phyloP scores from a whole-genome alignment of 1,284 basidiomycete species.

The Sporisorium iseilematis-ciliati region DNA sequence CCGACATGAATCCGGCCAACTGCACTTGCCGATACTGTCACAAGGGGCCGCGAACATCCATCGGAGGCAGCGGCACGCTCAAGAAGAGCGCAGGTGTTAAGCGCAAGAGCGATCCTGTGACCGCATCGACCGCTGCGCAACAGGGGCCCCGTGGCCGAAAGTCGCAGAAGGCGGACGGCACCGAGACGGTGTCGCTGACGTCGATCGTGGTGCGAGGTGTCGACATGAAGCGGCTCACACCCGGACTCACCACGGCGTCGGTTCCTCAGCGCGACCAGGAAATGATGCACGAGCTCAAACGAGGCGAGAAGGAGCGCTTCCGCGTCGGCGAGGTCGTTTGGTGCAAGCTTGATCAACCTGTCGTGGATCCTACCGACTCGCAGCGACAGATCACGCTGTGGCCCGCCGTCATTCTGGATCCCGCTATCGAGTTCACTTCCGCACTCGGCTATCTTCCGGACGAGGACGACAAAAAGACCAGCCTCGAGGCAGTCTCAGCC shows the following conservation, averaged over 20 bases:
- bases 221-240: slow-evolving; percentile 38
- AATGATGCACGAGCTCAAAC: slow-evolving; percentile 32
- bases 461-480: slow-evolving; percentile 21
- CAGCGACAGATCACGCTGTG: slow-evolving; percentile 31
- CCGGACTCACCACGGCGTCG: slow-evolving; percentile 42
- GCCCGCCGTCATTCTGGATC: slow-evolving; percentile 47
- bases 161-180: slow-evolving; percentile 14
- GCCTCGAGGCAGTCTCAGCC: slow-evolving; percentile 27
- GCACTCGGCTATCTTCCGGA: slow-evolving; percentile 17
- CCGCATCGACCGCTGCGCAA: slow-evolving; percentile 26
- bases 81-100: slow-evolving; percentile 23
- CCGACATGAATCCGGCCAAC: slow-evolving; percentile 32
- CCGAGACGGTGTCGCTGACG: slow-evolving; percentile 7
- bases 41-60: slow-evolving; percentile 23
- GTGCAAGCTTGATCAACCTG: slow-evolving; percentile 38
- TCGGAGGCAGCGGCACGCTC: slow-evolving; percentile 11
- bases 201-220: slow-evolving; percentile 36
- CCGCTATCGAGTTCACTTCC: slow-evolving; percentile 16
- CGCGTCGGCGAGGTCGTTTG: slow-evolving; percentile 52
- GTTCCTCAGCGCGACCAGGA: slow-evolving; percentile 46
- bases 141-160: slow-evolving; percentile 9
- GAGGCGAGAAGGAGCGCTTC: slow-evolving; percentile 51
- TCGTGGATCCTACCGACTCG: slow-evolving; percentile 26
- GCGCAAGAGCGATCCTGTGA: slow-evolving; percentile 30
- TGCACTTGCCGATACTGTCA: slow-evolving; percentile 59